Evolutionary conservation across 2,329 filamentous ascomycete genomes (phyloP).

Genomic region (Pseudocercospora pini-densiflorae): DNA sequence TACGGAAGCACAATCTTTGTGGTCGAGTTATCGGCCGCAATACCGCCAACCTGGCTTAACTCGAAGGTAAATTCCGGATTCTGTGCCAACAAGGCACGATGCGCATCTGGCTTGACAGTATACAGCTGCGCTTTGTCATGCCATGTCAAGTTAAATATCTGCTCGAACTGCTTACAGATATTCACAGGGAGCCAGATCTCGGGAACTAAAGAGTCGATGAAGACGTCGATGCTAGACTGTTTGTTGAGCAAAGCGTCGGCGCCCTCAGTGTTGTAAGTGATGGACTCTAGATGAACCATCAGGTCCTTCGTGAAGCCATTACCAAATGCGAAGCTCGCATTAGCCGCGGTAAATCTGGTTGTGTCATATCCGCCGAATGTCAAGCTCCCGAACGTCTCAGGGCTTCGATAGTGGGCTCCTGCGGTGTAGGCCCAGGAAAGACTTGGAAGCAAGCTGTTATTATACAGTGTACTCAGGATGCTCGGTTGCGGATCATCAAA

Average conservation of each 20-base stretch:
- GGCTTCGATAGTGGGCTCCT: slow-evolving; percentile 39
- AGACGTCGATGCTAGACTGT: slow-evolving; percentile 1
- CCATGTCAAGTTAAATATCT: slow-evolving; percentile 44
- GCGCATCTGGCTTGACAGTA: slow-evolving; percentile 41
- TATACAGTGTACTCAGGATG: slow-evolving; percentile 39
- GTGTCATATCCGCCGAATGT: slow-evolving; percentile 47
- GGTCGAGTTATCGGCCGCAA: slow-evolving; percentile 15
- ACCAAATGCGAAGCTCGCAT: slow-evolving; percentile 35
- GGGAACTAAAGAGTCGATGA: slow-evolving; percentile 44
- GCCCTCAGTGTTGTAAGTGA: slow-evolving; percentile 10
- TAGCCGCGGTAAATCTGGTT: slow-evolving; percentile 37
- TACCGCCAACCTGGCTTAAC: slow-evolving; percentile 28
- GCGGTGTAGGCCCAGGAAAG: slow-evolving; percentile 48
- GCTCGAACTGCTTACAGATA: slow-evolving; percentile 41
- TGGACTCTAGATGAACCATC: slow-evolving; percentile 31
- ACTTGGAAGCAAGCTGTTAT: slow-evolving; percentile 41
- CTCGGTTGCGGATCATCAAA: slow-evolving; percentile 36
- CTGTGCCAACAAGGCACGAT: slow-evolving; percentile 39
- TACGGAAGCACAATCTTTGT: slow-evolving; percentile 44
- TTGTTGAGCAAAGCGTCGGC: slow-evolving; percentile 3
- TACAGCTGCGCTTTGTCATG: slow-evolving; percentile 45
- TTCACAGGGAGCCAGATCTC: slow-evolving; percentile 47
- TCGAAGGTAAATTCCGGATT: slow-evolving; percentile 44
- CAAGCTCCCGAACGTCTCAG: slow-evolving; percentile 27
- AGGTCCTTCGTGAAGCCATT: slow-evolving; percentile 29